A percentile compares a stretch with the other conserved stretches of the same genome.
Evolutionary conservation across 192 early-diverging fungal species (phyloP).

Genomic region (Jimgerdemannia lactiflua): DNA sequence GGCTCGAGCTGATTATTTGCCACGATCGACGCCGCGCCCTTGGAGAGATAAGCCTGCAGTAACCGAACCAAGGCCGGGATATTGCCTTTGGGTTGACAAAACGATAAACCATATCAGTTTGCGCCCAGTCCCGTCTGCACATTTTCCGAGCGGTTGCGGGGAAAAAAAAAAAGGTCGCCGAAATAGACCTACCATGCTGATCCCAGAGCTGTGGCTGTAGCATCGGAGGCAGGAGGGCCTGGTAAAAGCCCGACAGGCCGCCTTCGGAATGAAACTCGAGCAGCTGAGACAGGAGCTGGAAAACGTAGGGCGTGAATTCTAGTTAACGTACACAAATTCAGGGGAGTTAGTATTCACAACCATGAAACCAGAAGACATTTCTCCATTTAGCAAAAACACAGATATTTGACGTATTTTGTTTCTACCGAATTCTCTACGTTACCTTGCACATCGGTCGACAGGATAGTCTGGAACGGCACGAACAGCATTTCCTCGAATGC

Average conservation of each 20-base stretch:
- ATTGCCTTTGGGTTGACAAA: slow-evolving; percentile 54
- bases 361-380: too few relatives aligned
- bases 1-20: slow-evolving; percentile 69
- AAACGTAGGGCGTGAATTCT: slow-evolving; percentile 97
- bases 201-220: slow-evolving; percentile 89
- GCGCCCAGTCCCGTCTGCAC: too few relatives aligned
- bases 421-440: background rate
- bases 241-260: slow-evolving; percentile 71
- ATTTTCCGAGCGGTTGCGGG: too few relatives aligned
- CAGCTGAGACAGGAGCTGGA: slow-evolving; percentile 93
- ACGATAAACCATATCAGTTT: background rate
- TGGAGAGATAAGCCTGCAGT: slow-evolving; percentile 81
- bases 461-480: slow-evolving; percentile 84
- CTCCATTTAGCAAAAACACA: too few relatives aligned
- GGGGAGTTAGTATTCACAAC: background rate
- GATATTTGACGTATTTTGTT: background rate
- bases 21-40: slow-evolving; percentile 68
- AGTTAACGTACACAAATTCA: slow-evolving; percentile 11
- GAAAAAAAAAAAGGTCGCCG: too few relatives aligned
- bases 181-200: slow-evolving; percentile 13
- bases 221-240: slow-evolving; percentile 69
- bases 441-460: slow-evolving; percentile 76
- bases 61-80: slow-evolving; percentile 92
- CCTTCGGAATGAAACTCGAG: slow-evolving; percentile 67
- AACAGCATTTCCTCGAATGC: slow-evolving; percentile 89